phyloP scores from a whole-genome alignment of 164 flowering plant species.

The Dillenia suffruticosa region DNA sequence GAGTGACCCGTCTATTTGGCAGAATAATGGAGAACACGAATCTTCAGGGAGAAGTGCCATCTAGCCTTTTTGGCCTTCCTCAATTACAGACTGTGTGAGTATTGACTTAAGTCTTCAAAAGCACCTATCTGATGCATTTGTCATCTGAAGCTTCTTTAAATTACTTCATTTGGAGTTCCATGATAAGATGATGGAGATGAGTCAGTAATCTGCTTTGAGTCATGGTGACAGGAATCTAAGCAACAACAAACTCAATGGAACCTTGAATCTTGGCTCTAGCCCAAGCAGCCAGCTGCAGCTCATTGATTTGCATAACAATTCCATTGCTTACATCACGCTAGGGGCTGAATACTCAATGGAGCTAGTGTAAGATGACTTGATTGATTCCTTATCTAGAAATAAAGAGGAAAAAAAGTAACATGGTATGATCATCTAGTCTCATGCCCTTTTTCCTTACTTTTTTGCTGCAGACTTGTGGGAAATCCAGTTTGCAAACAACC shows the following conservation, averaged over 20 bases:
- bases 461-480: slow-evolving; percentile 17
- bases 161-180: too few species aligned
- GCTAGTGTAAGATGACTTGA: slow-evolving; percentile 30
- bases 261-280: slow-evolving; percentile 32
- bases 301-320: slow-evolving; percentile 46
- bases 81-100: slow-evolving; percentile 58
- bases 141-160: too few species aligned
- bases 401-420: too few species aligned
- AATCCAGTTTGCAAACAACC: slow-evolving; percentile 38
- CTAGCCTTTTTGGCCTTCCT: slow-evolving; percentile 34
- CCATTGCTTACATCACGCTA: slow-evolving; percentile 15
- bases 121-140: not conserved
- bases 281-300: slow-evolving; percentile 33
- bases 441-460: not conserved
- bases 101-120: not conserved
- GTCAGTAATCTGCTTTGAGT: too few species aligned
- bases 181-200: too few species aligned
- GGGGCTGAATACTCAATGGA: slow-evolving; percentile 4
- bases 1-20: not conserved
- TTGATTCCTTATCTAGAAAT: not conserved
- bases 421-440: too few species aligned
- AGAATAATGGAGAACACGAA: slow-evolving; percentile 46
- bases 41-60: slow-evolving; percentile 48
- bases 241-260: slow-evolving; percentile 43
- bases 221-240: slow-evolving; percentile 32